These are phyloP conservation scores for Aspergillus neotritici DNA, from an alignment of 2,329 filamentous ascomycete species.

Conservation along the genomic window DNA sequence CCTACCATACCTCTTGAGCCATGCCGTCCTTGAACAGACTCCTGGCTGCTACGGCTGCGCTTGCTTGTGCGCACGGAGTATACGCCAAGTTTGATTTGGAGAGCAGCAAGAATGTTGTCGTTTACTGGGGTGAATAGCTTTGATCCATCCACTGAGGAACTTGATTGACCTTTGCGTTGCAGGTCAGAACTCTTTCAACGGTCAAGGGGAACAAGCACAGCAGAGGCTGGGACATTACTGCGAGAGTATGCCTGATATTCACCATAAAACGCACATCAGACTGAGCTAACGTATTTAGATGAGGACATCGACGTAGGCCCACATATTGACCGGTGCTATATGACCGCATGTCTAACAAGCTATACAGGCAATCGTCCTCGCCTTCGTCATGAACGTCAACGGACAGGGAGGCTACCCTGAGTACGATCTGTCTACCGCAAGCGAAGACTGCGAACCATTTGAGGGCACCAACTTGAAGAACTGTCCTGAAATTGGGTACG, in stretches of 20 bases:
- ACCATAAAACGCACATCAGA: neutral
- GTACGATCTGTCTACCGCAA: conserved; percentile 61
- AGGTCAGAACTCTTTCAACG: conserved; percentile 58
- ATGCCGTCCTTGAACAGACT: conserved; percentile 26
- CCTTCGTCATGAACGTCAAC: conserved; percentile 57
- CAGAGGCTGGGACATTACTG: conserved; percentile 56
- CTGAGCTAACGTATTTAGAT: conserved; percentile 21
- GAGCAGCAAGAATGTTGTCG: conserved; percentile 52
- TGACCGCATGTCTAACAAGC: conserved; percentile 8
- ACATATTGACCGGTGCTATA: neutral
- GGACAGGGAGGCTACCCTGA: conserved; percentile 46
- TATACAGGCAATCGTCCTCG: conserved; percentile 57
- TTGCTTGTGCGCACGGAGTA: conserved; percentile 27
- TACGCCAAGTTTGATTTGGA: conserved; percentile 41
- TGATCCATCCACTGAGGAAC: no score
- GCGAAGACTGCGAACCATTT: conserved; percentile 57
- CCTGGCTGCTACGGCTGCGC: conserved; percentile 22
- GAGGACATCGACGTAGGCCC: conserved; percentile 20
- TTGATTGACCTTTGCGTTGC: neutral
- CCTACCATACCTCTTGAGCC: no score
- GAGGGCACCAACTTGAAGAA: conserved; percentile 52
- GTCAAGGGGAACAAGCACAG: conserved; percentile 45
- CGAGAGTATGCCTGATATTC: conserved; percentile 27
- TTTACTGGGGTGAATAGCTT: conserved; percentile 55
- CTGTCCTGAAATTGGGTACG: conserved; percentile 62